phyloP scores from a whole-genome alignment of 129 eudicot species.

The Heracleum sosnowskyi region DNA sequence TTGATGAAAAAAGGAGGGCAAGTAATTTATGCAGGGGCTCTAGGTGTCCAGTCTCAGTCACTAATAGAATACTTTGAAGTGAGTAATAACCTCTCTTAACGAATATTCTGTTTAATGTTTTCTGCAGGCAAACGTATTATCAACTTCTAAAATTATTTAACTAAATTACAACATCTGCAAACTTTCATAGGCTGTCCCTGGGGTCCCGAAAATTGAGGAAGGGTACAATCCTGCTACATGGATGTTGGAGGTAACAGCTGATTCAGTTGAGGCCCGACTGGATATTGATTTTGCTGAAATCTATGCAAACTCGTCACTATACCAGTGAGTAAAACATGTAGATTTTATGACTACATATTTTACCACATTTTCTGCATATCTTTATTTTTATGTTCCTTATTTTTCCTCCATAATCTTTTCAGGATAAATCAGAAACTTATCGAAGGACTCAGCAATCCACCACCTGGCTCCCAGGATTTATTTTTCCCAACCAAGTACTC shows the following conservation, averaged over 20 bases:
- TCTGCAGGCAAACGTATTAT: background rate
- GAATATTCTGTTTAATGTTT: background rate
- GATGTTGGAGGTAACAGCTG: conserved; percentile 69
- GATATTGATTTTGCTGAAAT: conserved; percentile 44
- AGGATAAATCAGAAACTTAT: conserved; percentile 55
- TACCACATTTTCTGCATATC: background rate
- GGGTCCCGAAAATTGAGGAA: conserved; percentile 62
- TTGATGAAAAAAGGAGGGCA: conserved; percentile 82
- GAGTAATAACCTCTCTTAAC: conserved; percentile 2
- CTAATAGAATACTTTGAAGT: conserved; percentile 64
- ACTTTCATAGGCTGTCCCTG: conserved; percentile 39
- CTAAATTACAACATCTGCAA: background rate
- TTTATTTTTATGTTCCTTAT: background rate
- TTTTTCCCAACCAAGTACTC: conserved; percentile 64
- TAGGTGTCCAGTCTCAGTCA: conserved; percentile 50
- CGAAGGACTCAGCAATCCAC: conserved; percentile 47
- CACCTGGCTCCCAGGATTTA: conserved; percentile 50
- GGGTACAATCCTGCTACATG: conserved; percentile 82
- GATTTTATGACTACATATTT: background rate
- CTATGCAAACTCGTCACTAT: conserved; percentile 30
- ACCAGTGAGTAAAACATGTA: conserved; percentile 29
- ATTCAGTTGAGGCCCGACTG: conserved; percentile 44
- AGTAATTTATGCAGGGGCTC: conserved; percentile 63
- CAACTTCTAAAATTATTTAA: background rate
- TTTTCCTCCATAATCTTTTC: background rate